These are phyloP conservation scores for Calonectria leucothoes DNA, from an alignment of 2,329 filamentous ascomycete genomes.

Conservation along the genomic window DNA sequence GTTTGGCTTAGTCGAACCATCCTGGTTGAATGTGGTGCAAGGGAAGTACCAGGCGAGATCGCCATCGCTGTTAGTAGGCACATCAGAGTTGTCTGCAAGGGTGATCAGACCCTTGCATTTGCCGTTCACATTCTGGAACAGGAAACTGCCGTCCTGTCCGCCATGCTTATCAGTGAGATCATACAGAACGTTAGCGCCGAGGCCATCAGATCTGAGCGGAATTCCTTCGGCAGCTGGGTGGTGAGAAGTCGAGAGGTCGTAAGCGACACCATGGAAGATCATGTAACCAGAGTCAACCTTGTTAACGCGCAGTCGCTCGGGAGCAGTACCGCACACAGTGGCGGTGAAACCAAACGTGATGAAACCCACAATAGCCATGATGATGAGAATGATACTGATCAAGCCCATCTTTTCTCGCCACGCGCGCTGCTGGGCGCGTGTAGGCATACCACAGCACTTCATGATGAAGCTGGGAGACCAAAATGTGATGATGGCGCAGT, in stretches of 20 bases:
- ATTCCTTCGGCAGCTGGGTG: conserved; percentile 88
- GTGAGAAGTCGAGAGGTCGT: conserved; percentile 80
- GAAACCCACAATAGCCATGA: conserved; percentile 92
- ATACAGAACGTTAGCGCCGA: conserved; percentile 82
- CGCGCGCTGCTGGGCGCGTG: conserved; percentile 88
- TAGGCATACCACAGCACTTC: conserved; percentile 84
- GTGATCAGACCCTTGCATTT: conserved; percentile 94
- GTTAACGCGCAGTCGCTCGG: conserved; percentile 82
- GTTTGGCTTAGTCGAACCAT: conserved; percentile 86
- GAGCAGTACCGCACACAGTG: conserved; percentile 82
- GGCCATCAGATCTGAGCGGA: conserved; percentile 59
- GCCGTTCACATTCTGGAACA: conserved; percentile 99
- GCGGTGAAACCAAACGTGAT: conserved; percentile 96
- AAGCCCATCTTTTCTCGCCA: conserved; percentile 99
- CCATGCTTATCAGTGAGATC: conserved; percentile 85
- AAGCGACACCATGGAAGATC: conserved; percentile 95
- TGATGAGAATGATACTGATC: conserved; percentile 89
- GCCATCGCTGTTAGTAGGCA: conserved; percentile 79
- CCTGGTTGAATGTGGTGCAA: conserved; percentile 91
- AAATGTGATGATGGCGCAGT: conserved; percentile 93
- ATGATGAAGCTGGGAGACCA: conserved; percentile 91
- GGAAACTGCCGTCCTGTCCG: conserved; percentile 93
- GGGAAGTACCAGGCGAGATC: conserved; percentile 97
- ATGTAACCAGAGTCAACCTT: conserved; percentile 85
- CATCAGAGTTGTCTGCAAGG: conserved; percentile 74